Evolutionary conservation across 2,329 filamentous ascomycete species (phyloP).

Genomic region (Paraconiothyrium brasiliense): DNA sequence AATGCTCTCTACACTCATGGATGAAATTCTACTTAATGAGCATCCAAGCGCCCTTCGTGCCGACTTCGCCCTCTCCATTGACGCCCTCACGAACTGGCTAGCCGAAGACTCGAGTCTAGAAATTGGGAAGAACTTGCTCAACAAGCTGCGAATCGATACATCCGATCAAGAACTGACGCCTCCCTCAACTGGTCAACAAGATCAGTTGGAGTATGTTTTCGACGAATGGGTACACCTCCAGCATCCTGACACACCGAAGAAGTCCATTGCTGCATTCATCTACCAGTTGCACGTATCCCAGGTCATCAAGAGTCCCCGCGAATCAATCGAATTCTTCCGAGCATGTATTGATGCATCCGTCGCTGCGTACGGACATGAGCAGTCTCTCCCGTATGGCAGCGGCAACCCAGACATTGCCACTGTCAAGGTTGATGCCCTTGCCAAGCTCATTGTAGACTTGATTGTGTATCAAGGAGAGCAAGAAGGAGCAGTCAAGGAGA

Average conservation of each 20-base stretch:
- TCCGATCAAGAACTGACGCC: slow-evolving; percentile 63
- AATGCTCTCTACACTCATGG: slow-evolving; percentile 81
- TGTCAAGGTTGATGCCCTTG: slow-evolving; percentile 79
- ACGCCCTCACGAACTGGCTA: slow-evolving; percentile 84
- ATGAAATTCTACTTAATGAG: slow-evolving; percentile 80
- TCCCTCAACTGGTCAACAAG: slow-evolving; percentile 68
- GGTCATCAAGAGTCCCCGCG: slow-evolving; percentile 77
- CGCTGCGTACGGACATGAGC: slow-evolving; percentile 77
- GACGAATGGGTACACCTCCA: slow-evolving; percentile 92
- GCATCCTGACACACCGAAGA: slow-evolving; percentile 78
- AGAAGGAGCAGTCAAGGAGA: slow-evolving; percentile 66
- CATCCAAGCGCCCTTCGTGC: slow-evolving; percentile 81
- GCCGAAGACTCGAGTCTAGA: slow-evolving; percentile 73
- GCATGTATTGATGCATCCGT: slow-evolving; percentile 83
- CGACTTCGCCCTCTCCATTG: slow-evolving; percentile 84
- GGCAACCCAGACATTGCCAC: slow-evolving; percentile 67
- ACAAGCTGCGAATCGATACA: slow-evolving; percentile 69
- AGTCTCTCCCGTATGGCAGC: slow-evolving; percentile 66
- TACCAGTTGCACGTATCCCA: slow-evolving; percentile 81
- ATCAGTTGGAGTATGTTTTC: slow-evolving; percentile 94
- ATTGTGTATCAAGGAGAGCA: slow-evolving; percentile 74
- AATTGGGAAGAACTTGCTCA: slow-evolving; percentile 75
- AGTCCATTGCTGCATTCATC: slow-evolving; percentile 78
- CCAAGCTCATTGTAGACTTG: slow-evolving; percentile 79
- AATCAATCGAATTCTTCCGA: slow-evolving; percentile 81